Percentiles rank a stretch among this genome's conserved stretches.
These are phyloP conservation scores for Marasmius sp. DNA, from an alignment of 1,284 basidiomycete species.

Conservation along the genomic window DNA sequence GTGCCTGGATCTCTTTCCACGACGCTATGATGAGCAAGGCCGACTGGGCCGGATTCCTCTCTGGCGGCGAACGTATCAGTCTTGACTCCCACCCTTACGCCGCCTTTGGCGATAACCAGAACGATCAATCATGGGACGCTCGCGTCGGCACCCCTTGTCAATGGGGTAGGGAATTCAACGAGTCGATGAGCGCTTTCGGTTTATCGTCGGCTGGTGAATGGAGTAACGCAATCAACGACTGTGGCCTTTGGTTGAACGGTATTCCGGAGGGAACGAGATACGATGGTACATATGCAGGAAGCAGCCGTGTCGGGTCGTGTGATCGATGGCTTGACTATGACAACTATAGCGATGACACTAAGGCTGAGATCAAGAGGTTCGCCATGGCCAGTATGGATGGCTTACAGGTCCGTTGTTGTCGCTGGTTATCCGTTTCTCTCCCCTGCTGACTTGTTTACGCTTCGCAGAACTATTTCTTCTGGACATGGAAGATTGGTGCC, in stretches of 20 bases:
- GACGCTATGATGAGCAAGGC: slow-evolving; percentile 73
- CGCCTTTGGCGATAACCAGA: slow-evolving; percentile 60
- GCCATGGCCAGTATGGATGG: slow-evolving; percentile 85
- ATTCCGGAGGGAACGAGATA: slow-evolving; percentile 76
- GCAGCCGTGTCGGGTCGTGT: slow-evolving; percentile 55
- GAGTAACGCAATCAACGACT: slow-evolving; percentile 84
- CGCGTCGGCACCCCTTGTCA: slow-evolving; percentile 70
- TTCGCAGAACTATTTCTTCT: slow-evolving; percentile 87
- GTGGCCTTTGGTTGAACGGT: slow-evolving; percentile 79
- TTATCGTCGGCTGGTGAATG: slow-evolving; percentile 81
- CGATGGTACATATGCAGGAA: slow-evolving; percentile 61
- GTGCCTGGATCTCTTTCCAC: slow-evolving; percentile 66
- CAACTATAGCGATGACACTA: slow-evolving; percentile 59
- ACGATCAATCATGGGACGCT: slow-evolving; percentile 48
- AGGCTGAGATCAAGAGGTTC: slow-evolving; percentile 63
- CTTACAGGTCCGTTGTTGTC: slow-evolving; percentile 54
- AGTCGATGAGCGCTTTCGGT: slow-evolving; percentile 67
- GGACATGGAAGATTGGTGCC: slow-evolving; percentile 92
- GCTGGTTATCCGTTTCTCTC: neutral
- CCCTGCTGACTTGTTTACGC: neutral
- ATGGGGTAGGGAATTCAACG: slow-evolving; percentile 68
- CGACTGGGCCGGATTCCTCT: slow-evolving; percentile 69
- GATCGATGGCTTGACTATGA: slow-evolving; percentile 69
- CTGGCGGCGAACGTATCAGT: slow-evolving; percentile 76
- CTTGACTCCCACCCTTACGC: slow-evolving; percentile 84